phyloP scores from a whole-genome alignment of 257 asterid species.

The Orobanche coerulescens region DNA sequence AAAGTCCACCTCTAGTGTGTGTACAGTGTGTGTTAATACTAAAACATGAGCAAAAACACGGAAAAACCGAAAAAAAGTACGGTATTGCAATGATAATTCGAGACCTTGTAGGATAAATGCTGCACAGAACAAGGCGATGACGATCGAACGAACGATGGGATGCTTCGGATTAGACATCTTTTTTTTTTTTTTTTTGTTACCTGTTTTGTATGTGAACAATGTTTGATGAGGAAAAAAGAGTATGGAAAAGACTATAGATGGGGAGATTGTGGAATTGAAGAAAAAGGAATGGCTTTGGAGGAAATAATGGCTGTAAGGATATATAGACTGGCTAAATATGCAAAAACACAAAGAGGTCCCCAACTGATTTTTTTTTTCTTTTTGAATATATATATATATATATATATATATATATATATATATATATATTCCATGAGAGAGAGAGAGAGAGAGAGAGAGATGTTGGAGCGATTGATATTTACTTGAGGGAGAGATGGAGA shows the following conservation, averaged over 20 bases:
- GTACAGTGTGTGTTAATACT: no score
- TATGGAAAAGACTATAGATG: slow-evolving; percentile 17
- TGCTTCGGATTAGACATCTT: slow-evolving; percentile 29
- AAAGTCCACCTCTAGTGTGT: no score
- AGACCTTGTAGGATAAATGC: slow-evolving; percentile 42
- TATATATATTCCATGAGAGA: no score
- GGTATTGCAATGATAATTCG: no score
- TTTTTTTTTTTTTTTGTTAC: neutral
- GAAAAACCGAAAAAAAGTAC: neutral
- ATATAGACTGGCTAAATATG: slow-evolving; percentile 42
- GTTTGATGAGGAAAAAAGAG: slow-evolving; percentile 14
- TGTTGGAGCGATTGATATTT: no score
- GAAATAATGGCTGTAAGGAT: slow-evolving; percentile 52
- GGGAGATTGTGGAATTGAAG: slow-evolving; percentile 26
- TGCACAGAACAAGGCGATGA: slow-evolving; percentile 36
- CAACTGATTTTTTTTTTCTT: no score
- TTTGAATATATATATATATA: no score
- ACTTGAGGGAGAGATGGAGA: no score
- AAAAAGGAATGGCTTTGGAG: slow-evolving; percentile 35
- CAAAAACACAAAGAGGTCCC: slow-evolving; percentile 56
- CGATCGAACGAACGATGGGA: slow-evolving; percentile 24
- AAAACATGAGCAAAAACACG: no score
- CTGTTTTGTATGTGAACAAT: neutral
- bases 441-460: no score
- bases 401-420: no score